Conservation (phyloP, 129 eudicot genomes). For the Chrysanthemum lavandulifolium region DNA sequence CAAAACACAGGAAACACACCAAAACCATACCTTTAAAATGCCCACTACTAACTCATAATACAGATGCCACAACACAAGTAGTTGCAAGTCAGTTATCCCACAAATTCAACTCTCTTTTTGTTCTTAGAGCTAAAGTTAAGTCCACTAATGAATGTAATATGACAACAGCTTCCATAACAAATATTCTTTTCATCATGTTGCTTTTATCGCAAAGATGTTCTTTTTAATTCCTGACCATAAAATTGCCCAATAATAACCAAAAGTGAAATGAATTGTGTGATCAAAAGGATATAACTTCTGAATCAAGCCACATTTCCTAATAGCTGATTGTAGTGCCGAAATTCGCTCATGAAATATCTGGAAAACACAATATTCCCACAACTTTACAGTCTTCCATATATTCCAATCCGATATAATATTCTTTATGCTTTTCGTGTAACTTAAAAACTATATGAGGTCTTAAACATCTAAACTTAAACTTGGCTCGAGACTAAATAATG, state of each 20-base stretch:
- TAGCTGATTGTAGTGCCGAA: not conserved
- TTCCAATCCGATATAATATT: constrained; percentile 42
- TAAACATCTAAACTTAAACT: constrained; percentile 11
- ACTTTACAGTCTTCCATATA: constrained; percentile 43
- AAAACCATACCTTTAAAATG: constrained; percentile 22
- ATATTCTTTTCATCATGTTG: too few species aligned
- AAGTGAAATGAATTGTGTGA: too few species aligned
- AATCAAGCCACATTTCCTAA: constrained; percentile 12
- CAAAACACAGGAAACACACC: constrained; percentile 15
- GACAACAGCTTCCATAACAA: too few species aligned
- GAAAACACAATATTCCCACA: constrained; percentile 36
- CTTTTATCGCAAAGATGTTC: too few species aligned
- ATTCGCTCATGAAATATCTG: constrained; percentile 27
- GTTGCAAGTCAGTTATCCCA: constrained; percentile 19
- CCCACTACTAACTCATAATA: constrained; percentile 13
- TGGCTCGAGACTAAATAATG: constrained; percentile 32
- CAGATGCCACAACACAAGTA: constrained; percentile 16
- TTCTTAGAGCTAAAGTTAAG: constrained; percentile 17
- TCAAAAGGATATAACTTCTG: not conserved
- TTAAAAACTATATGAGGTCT: constrained; percentile 31
- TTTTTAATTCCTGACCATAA: too few species aligned
- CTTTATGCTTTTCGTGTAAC: constrained; percentile 26
- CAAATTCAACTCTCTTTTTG: constrained; percentile 12
- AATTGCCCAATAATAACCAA: too few species aligned
- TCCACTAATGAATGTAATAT: too few species aligned